Conservation (phyloP, 768 basidiomycete species). For the Lentinus brumalis region DNA sequence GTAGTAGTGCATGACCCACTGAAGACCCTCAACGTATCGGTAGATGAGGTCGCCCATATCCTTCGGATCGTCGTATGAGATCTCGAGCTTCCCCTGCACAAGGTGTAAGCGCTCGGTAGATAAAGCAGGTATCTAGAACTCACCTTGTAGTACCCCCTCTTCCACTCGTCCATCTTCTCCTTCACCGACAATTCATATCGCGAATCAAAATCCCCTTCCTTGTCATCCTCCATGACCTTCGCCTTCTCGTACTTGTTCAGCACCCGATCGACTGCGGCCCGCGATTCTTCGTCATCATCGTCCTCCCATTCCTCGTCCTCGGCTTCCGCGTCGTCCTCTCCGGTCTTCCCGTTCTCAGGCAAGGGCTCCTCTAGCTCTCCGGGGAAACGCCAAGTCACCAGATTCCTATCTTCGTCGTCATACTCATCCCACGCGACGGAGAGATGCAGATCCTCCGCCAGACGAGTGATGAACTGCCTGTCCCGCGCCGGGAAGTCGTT, state of each 20-base stretch:
- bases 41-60: conserved; percentile 71
- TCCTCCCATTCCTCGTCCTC: conserved; percentile 53
- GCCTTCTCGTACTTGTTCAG: conserved; percentile 88
- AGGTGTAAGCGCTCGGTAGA: conserved; percentile 13
- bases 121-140: conserved; percentile 14
- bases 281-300: conserved; percentile 72
- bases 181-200: conserved; percentile 70
- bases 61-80: conserved; percentile 70
- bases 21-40: conserved; percentile 89
- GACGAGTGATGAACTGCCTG: conserved; percentile 71
- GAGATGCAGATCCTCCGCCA: conserved; percentile 80
- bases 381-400: conserved; percentile 71
- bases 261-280: conserved; percentile 76
- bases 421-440: conserved; percentile 91
- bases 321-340: conserved; percentile 45
- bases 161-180: conserved; percentile 93
- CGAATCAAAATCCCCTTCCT: conserved; percentile 76
- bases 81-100: conserved; percentile 79
- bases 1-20: conserved; percentile 99
- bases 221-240: conserved; percentile 69
- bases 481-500: conserved; percentile 84
- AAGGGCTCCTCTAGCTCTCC: conserved; percentile 38
- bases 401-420: conserved; percentile 77
- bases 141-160: conserved; percentile 86
- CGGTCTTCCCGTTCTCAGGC: conserved; percentile 38